Conservation (phyloP, 2,329 filamentous ascomycete species). For the Aspergillus niger region DNA sequence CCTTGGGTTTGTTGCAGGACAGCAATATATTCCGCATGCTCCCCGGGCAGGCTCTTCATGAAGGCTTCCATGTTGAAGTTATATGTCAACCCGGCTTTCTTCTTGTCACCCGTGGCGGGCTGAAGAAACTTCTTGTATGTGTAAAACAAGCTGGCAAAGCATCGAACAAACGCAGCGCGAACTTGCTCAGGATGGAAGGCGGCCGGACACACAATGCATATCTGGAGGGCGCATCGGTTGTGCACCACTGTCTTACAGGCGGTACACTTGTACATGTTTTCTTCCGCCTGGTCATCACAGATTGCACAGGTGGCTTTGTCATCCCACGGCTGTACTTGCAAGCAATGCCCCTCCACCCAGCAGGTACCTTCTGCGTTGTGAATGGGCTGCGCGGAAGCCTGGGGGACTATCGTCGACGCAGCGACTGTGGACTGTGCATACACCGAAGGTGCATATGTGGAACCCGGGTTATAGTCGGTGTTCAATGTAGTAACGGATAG, state of each 20-base stretch:
- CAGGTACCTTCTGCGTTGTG: slow-evolving; percentile 45
- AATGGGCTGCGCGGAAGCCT: slow-evolving; percentile 40
- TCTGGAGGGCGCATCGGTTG: slow-evolving; percentile 59
- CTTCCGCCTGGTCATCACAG: slow-evolving; percentile 61
- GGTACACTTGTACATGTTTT: slow-evolving; percentile 54
- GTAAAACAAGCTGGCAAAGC: slow-evolving; percentile 69
- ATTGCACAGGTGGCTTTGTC: slow-evolving; percentile 49
- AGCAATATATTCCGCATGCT: slow-evolving; percentile 65
- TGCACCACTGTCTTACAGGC: slow-evolving; percentile 57
- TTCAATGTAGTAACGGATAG: slow-evolving; percentile 49
- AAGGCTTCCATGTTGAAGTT: slow-evolving; percentile 69
- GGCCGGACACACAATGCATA: slow-evolving; percentile 66
- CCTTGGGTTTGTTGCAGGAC: slow-evolving; percentile 67
- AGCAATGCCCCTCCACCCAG: slow-evolving; percentile 53
- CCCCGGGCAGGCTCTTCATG: slow-evolving; percentile 63
- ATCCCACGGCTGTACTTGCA: slow-evolving; percentile 48
- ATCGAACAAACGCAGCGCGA: slow-evolving; percentile 67
- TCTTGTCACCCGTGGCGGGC: slow-evolving; percentile 61
- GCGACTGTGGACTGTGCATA: slow-evolving; percentile 55
- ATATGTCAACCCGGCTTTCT: slow-evolving; percentile 63
- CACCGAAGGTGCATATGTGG: slow-evolving; percentile 52
- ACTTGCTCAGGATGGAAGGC: slow-evolving; percentile 69
- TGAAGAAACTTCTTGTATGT: slow-evolving; percentile 67
- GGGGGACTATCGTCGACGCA: slow-evolving; percentile 54
- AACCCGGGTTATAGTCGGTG: slow-evolving; percentile 42